Base-by-base conservation (phyloP, 306 rosid species). In the Ceratonia siliqua region DNA sequence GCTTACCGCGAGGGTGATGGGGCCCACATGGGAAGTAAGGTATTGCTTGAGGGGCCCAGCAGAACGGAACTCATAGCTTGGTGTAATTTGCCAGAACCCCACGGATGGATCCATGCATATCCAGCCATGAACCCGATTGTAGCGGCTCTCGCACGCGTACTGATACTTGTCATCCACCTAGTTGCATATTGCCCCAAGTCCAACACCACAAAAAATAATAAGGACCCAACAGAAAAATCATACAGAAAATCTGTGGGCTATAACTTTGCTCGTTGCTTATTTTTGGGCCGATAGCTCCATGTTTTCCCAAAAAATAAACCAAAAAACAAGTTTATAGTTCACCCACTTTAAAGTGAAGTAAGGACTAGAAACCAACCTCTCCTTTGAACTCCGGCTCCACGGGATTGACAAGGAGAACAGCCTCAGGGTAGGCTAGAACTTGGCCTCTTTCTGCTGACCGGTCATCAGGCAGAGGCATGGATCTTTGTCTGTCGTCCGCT, bases 161-260 rank as follows among this genome's bases (percentile, higher is more conserved):
- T 94, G 84, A 35, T 94, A 94, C 71, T 94, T 94, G 82, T 94
- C 98, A 59, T 91, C 97, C 42, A 91, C 97, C 97, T 91, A 38
- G 0, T 38, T 50, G 21, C 10, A 2, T 45, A 68, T 5, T 27
- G 3, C 1, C 36, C 3, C 11, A 3, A 3, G 12, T 15, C 54
- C n/a, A 54, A 54, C 2, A 41, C 18, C 18, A 25, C 43, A 42
- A 8, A 2, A 0, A 4, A 35, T 2, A 35, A 35, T 0, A 46
- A n/a, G 46, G 1, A 30, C 68, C 30, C 32, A 28, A 28, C 32
- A 24, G 15, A 42, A 27, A 55, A 53, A 0, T 21, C 0, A 22
- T 53, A 1, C 15, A 43, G 5, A 2, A 2, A 11, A 11, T 43
- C 4, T 43, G 15, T 12, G 8, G 8, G 27, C 24, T 38, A 38